These are phyloP conservation scores for Mitragyna speciosa DNA, from an alignment of 257 asterid genomes.

Conservation along the genomic window DNA sequence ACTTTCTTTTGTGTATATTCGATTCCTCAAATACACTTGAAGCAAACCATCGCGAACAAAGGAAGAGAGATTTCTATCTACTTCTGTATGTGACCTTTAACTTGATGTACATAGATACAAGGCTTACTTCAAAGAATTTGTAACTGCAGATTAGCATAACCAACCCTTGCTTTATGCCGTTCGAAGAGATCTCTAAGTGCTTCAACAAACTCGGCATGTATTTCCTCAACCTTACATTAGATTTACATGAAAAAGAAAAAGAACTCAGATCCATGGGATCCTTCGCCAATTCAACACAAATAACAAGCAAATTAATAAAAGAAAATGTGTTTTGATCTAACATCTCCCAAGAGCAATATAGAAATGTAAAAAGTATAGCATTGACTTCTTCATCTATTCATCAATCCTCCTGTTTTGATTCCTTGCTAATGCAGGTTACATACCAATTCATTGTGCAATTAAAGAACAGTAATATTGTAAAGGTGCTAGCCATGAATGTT, in stretches of 20 bases:
- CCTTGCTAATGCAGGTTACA: background rate
- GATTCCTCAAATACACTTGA: background rate
- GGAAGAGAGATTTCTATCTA: background rate
- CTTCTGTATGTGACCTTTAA: background rate
- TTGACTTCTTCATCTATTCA: background rate
- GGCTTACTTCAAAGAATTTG: conserved; percentile 34
- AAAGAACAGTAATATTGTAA: background rate
- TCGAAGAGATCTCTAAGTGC: conserved; percentile 64
- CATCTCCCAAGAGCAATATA: background rate
- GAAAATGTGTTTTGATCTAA: background rate
- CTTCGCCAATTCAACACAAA: background rate
- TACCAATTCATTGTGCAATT: background rate
- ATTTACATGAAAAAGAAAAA: background rate
- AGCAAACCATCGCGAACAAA: background rate
- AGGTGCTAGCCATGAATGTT: background rate
- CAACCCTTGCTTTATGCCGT: conserved; percentile 65
- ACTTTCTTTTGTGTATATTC: background rate
- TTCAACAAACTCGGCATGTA: conserved; percentile 60
- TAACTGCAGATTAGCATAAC: conserved; percentile 40
- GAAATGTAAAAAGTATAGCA: background rate
- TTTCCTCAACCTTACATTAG: conserved; percentile 52
- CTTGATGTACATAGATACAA: background rate
- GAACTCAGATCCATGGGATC: background rate
- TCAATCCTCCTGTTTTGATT: background rate
- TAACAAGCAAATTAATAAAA: no score